Evolutionary conservation across 352 stramenopile species (phyloP), one percentile per base, ranked within the genome.

Genomic region (Phytopythium vexans): DNA sequence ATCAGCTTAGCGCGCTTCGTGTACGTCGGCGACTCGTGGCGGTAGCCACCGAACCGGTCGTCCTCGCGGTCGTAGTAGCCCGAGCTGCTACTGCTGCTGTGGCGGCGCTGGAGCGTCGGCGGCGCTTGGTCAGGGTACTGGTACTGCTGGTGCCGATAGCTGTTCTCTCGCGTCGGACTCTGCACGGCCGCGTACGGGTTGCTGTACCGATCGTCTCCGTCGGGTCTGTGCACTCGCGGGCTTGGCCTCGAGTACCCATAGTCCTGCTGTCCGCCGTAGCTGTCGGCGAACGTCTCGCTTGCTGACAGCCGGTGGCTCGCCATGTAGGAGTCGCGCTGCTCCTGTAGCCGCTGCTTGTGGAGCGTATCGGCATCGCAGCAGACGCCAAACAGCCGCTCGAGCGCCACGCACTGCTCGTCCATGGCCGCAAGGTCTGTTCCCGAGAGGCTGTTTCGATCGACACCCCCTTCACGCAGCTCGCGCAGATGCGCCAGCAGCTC

Each of bases 1-100:
- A 82, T 56, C 32, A 91, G 63, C 57, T 83, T 84, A 4, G 73
- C 59, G 7, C 80, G 69, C 65, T 90, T 90, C 39, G 44, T 68
- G 21, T 46, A 68, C 33, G 57, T 66, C 34, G 64, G 58, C 8
- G 58, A 74, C 6, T 63, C 47, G 16, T 66, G 54, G 31, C 72
- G 54, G 16, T 54, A 32, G 9, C 41, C 33, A 38, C 51, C 59
- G 65, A 74, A 66, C 21, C 61, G 55, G 36, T 70, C 56, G 42
- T 69, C 52, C 4, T 44, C 33, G 49, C 50, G 34, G 37, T 54
- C 11, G 52, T 41, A 14, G 52, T 71, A 47, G 35, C 58, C 16
- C 11, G 56, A 15, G 64, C 57, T 31, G 57, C 60, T 38, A 45
- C 58, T 33, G 42, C 58, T 81, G 50, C 65, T 84, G 64, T 88